Base-by-base conservation (phyloP, 2,329 filamentous ascomycete species). In the Arthroderma uncinatum region DNA sequence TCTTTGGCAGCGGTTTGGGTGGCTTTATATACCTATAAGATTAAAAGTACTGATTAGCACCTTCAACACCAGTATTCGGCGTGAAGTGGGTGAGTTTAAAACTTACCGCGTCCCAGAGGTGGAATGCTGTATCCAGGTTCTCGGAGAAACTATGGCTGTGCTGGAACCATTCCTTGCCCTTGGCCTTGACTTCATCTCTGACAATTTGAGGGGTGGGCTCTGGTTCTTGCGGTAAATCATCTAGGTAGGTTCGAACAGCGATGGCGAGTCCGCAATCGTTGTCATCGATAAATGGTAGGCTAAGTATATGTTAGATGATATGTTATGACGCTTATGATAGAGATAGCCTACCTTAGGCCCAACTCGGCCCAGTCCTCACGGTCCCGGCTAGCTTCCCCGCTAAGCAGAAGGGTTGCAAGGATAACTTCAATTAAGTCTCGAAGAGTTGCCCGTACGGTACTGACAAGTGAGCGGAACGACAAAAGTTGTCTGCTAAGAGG, bases 401-500 rank as follows among this genome's bases (percentile, higher is more conserved):
- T 84, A 65, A 96, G 78, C 63, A 96, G 84, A 76, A 95, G 82
- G 30, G 86, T 85, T 4, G 84, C 84, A 19, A 91, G 78, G 61
- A 92, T 82, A 42, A 89, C 86, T 72, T 98, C 93, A 12, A 93
- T 75, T 36, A 97, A 74, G 68, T 95, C 90, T 52, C 93, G 83
- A 62, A 95, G 79, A 34, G 84, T 83, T 62, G 86, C 82, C 39
- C 91, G 86, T 23, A 96, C 84, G 40, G 87, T 83, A 1, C 85
- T 85, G 40, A 89, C 84, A 58, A 97, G 78, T 1, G 89, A 91
- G 60, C 89, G 87, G 76, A 91, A 98, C 25, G 84, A 85, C 42
- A 98, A 79, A 55, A 96, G 78, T 63, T 92, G 90, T 71, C 93
- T 86, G 76, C 90, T 95, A 1, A 98, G 79, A 1, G 93, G 92